Percentiles rank a stretch among this genome's conserved stretches.
phyloP scores from a whole-genome alignment of 371 early-diverging fungal genomes.

The Mortierella sp. region DNA sequence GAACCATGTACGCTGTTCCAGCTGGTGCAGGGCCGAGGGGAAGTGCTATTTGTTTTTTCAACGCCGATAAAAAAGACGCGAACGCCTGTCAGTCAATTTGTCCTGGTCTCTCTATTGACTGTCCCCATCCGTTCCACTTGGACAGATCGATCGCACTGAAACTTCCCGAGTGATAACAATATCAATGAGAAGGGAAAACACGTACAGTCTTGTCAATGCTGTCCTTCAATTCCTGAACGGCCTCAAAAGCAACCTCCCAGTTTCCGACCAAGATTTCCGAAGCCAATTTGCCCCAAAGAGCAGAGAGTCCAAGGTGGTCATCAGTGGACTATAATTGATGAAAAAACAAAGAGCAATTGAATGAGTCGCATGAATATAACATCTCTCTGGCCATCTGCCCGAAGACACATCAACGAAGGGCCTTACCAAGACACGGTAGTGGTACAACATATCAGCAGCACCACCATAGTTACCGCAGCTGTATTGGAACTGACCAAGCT shows the following conservation, averaged over 20 bases:
- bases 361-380: background rate
- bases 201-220: slow-evolving; percentile 80
- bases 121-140: too few species aligned
- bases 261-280: slow-evolving; percentile 94
- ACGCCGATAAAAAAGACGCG: background rate
- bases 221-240: slow-evolving; percentile 87
- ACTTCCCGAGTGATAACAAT: too few species aligned
- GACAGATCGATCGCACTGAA: too few species aligned
- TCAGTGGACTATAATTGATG: slow-evolving; percentile 77
- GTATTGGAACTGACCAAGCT: slow-evolving; percentile 90
- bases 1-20: slow-evolving; percentile 92
- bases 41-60: slow-evolving; percentile 64
- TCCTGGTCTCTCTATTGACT: background rate
- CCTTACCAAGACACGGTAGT: slow-evolving; percentile 89
- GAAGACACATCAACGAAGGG: too few species aligned
- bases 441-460: slow-evolving; percentile 92
- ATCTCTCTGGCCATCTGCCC: too few species aligned
- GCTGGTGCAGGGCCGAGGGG: slow-evolving; percentile 81
- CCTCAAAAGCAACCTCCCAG: slow-evolving; percentile 92
- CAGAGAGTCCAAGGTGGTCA: slow-evolving; percentile 79
- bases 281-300: slow-evolving; percentile 96
- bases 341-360: background rate
- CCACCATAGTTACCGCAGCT: slow-evolving; percentile 92
- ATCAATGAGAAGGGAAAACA: background rate
- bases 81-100: background rate